These are phyloP conservation scores for Zychaea mexicana DNA, from an alignment of 371 early-diverging fungal genomes.

Conservation along the genomic window DNA sequence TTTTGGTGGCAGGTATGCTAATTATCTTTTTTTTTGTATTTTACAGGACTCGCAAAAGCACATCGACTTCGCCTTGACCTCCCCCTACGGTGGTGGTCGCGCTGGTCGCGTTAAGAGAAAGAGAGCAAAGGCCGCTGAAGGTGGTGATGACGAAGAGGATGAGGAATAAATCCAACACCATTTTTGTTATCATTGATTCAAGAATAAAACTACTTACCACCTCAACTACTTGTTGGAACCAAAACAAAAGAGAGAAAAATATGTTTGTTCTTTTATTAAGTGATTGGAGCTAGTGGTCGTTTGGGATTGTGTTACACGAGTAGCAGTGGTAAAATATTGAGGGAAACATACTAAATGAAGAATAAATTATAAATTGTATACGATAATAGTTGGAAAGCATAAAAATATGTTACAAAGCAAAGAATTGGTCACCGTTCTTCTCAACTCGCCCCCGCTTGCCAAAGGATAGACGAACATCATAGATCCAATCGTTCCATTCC, in stretches of 20 bases:
- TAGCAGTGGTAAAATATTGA: not conserved
- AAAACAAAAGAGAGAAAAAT: not conserved
- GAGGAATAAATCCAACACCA: constrained; percentile 58
- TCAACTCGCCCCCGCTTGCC: constrained; percentile 31
- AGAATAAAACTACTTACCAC: not conserved
- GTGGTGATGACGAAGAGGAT: constrained; percentile 67
- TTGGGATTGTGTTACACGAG: too few relatives aligned
- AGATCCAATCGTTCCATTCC: constrained; percentile 58
- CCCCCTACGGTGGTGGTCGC: constrained; percentile 98
- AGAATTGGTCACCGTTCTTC: constrained; percentile 59
- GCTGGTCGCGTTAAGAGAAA: constrained; percentile 97
- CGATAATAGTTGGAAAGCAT: too few relatives aligned
- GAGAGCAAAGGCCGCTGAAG: constrained; percentile 70
- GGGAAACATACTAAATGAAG: too few relatives aligned
- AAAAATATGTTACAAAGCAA: constrained; percentile 43
- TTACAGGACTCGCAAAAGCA: constrained; percentile 90
- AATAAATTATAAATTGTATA: not conserved
- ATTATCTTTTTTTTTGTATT: not conserved
- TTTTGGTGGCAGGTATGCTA: too few relatives aligned
- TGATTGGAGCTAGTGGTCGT: too few relatives aligned
- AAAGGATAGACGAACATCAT: constrained; percentile 37
- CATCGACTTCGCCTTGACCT: constrained; percentile 98
- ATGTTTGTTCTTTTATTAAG: not conserved
- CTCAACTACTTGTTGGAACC: not conserved
- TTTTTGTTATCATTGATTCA: not conserved